phyloP scores from a whole-genome alignment of 108 stramenopile species.

The Craspedostauros australis region DNA sequence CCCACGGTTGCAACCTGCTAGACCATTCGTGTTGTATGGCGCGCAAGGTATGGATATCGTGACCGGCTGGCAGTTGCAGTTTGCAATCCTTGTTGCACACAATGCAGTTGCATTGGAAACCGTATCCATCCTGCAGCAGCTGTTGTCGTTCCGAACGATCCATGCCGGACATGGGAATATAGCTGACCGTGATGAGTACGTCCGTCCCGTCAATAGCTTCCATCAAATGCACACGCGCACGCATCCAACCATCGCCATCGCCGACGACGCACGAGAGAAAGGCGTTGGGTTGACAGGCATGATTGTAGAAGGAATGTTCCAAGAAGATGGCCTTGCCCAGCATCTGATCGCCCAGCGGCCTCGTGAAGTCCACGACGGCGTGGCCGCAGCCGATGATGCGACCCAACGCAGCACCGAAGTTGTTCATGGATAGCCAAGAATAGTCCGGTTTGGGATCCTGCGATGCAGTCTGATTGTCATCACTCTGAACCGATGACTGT shows the following conservation, averaged over 20 bases:
- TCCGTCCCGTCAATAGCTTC: conserved; percentile 2
- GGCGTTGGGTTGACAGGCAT: conserved; percentile 35
- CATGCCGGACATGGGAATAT: conserved; percentile 32
- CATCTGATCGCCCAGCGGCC: conserved; percentile 20
- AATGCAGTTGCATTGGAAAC: conserved; percentile 22
- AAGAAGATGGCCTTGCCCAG: conserved; percentile 28
- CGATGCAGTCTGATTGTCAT: too few species aligned
- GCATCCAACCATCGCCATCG: background rate
- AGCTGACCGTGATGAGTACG: conserved; percentile 28
- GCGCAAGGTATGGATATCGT: background rate
- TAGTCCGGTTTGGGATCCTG: too few species aligned
- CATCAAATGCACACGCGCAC: conserved; percentile 22
- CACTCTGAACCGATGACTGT: too few species aligned
- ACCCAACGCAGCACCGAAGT: too few species aligned
- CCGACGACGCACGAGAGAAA: conserved; percentile 19
- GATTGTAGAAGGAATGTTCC: conserved; percentile 39
- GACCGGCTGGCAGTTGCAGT: background rate
- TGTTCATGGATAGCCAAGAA: too few species aligned
- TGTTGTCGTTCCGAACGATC: conserved; percentile 16
- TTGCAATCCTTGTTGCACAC: background rate
- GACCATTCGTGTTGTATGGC: background rate
- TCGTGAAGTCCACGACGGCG: conserved; percentile 22
- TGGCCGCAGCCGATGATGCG: conserved; percentile 33
- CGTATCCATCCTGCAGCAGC: conserved; percentile 12
- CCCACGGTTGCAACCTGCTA: background rate